Conservation (phyloP, 352 stramenopile genomes). For the Phytophthora tentaculata region DNA sequence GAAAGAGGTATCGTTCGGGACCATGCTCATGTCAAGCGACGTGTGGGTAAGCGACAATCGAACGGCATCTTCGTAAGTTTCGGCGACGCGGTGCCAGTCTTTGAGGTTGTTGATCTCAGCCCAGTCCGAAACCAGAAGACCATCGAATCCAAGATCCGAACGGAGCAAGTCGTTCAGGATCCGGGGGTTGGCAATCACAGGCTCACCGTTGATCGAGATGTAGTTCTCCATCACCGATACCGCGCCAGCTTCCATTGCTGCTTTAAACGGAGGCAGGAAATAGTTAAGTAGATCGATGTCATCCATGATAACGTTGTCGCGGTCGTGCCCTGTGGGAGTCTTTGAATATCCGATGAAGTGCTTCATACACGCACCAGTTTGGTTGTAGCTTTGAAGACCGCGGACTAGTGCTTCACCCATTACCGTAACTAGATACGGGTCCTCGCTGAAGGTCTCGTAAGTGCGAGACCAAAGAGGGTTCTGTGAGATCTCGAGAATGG, state of each 20-base stretch:
- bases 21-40: constrained; percentile 93
- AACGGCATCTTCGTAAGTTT: constrained; percentile 52
- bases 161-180: constrained; percentile 80
- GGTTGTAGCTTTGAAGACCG: constrained; percentile 75
- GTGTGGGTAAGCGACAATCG: constrained; percentile 71
- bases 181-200: constrained; percentile 78
- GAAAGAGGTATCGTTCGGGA: constrained; percentile 47
- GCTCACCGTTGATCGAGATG: constrained; percentile 90
- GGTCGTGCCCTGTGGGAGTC: constrained; percentile 77
- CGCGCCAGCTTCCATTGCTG: constrained; percentile 70
- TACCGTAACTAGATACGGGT: constrained; percentile 75
- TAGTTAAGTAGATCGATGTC: constrained; percentile 82
- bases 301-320: constrained; percentile 68
- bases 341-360: constrained; percentile 87
- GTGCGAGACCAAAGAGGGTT: constrained; percentile 88
- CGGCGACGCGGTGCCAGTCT: constrained; percentile 53
- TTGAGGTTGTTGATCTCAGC: constrained; percentile 88
- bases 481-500: constrained; percentile 80
- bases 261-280: constrained; percentile 83
- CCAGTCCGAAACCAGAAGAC: constrained; percentile 91
- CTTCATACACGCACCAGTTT: constrained; percentile 85
- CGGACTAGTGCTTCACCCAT: constrained; percentile 75
- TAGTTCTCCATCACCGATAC: constrained; percentile 94
- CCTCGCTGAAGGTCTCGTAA: constrained; percentile 94
- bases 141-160: constrained; percentile 78